phyloP scores from a whole-genome alignment of 1,139 yeast genomes.

The Pichia sp. region DNA sequence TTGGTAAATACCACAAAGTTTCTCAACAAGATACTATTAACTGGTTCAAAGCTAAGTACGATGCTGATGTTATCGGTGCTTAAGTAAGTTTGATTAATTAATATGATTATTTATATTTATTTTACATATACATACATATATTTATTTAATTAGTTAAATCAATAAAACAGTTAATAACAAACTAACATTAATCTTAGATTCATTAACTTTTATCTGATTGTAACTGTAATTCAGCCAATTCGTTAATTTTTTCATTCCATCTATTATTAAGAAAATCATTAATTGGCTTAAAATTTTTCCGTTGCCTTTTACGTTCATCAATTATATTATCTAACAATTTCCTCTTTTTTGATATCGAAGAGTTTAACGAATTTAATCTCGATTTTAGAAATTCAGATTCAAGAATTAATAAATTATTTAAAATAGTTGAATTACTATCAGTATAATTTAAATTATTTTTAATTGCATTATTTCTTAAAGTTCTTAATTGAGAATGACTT shows the following conservation, averaged over 20 bases:
- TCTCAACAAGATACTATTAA: constrained; percentile 88
- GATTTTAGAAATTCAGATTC: constrained; percentile 17
- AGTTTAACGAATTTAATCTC: no score
- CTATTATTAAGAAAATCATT: constrained; percentile 22
- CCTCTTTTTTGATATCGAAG: constrained; percentile 12
- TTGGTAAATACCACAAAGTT: constrained; percentile 93
- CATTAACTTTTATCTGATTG: constrained; percentile 19
- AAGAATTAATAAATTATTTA: not conserved
- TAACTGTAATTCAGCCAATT: constrained; percentile 21
- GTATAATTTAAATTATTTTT: no score
- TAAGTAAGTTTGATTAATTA: constrained; percentile 33
- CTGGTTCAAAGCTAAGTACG: constrained; percentile 99
- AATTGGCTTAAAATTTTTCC: constrained; percentile 25
- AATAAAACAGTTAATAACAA: not conserved
- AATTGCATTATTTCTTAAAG: not conserved
- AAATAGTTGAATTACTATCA: not conserved
- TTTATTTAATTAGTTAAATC: not conserved
- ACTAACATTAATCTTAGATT: not conserved
- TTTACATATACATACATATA: not conserved
- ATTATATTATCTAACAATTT: constrained; percentile 19
- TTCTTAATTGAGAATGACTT: constrained; percentile 7
- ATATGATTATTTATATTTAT: constrained; percentile 1
- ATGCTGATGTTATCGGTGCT: constrained; percentile 92
- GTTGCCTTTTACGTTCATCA: constrained; percentile 19
- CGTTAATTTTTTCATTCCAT: constrained; percentile 27